Evolutionary conservation across 208 protist genomes (phyloP), one percentile per base, ranked within the genome.

Genomic region (Crithidia fasciculata): DNA sequence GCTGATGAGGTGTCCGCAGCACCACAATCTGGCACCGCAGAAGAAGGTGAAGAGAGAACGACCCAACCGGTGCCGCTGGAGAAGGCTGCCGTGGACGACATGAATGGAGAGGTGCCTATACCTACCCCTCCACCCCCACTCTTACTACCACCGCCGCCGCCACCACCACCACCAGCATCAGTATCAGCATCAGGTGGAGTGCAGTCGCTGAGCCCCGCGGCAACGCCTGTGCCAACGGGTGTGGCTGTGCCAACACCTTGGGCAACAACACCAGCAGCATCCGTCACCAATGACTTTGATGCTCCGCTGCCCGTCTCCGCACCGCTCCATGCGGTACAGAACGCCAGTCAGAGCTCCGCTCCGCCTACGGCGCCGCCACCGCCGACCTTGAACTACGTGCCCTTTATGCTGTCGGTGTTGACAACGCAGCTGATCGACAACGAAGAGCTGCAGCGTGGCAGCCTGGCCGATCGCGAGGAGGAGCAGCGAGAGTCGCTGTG

Each of bases 401-500:
- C 28, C 28, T 28, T 28, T 28, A 28, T 28, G 28, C 28, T 28
- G 28, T 28, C 28, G 28, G 63, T 71, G 15, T 49, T 77, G 36
- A 18, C 44, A 5, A 55, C 64, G 18, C 19, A 52, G 6, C 18
- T 78, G 39, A 15, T 39, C 2, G 59, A 63, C 37, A 44, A 72
- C 10, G 74, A 78, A 52, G 36, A 15, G 59, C 50, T 58, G 67
- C 65, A 73, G 52, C 74, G 74, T 37, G 44, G 19, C 8, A 39
- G 5, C 7, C 6, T 78, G 3, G 12, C 18, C 7, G 74, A 78
- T 40, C 74, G 66, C 18, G 74, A 78, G 39, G 74, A 78, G 45
- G 74, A 78, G 58, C 74, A 78, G 59, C 66, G 74, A 19, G 66
- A 54, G 36, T 63, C 59, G 16, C 16, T 73, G 49, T 36, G 49